These are phyloP conservation scores for Spizellomyces punctatus DNA, from an alignment of 192 early-diverging fungal genomes.

Conservation along the genomic window DNA sequence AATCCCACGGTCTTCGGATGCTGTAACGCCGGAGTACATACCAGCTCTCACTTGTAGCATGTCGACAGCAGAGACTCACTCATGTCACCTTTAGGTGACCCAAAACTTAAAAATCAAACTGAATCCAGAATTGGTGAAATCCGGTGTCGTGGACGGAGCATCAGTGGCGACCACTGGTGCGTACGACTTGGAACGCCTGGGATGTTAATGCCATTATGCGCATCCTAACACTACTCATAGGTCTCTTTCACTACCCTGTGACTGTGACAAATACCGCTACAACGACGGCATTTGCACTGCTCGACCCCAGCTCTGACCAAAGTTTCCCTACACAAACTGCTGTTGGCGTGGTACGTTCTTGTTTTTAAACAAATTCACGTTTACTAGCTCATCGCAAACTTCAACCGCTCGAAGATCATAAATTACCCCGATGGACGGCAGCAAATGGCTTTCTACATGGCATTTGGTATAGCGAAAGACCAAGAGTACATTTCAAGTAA, in stretches of 20 bases:
- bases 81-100: conserved; percentile 6
- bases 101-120: conserved; percentile 2
- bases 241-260: conserved; percentile 28
- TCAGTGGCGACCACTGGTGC: background rate
- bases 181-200: background rate
- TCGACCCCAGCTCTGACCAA: conserved; percentile 17
- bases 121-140: background rate
- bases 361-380: no score
- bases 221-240: background rate
- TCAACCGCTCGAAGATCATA: conserved; percentile 27
- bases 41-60: background rate
- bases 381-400: background rate
- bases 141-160: conserved; percentile 15
- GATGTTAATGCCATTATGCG: background rate
- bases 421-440: conserved; percentile 31
- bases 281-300: conserved; percentile 8
- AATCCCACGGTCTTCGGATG: conserved; percentile 10
- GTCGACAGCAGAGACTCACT: background rate
- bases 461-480: conserved; percentile 18
- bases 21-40: conserved; percentile 1
- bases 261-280: conserved; percentile 25
- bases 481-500: no score
- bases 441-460: conserved; percentile 52
- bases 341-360: conserved; percentile 26
- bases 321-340: conserved; percentile 32